Conservation (phyloP, 2,329 filamentous ascomycete genomes). For the Teratosphaeriaceae sp. region DNA sequence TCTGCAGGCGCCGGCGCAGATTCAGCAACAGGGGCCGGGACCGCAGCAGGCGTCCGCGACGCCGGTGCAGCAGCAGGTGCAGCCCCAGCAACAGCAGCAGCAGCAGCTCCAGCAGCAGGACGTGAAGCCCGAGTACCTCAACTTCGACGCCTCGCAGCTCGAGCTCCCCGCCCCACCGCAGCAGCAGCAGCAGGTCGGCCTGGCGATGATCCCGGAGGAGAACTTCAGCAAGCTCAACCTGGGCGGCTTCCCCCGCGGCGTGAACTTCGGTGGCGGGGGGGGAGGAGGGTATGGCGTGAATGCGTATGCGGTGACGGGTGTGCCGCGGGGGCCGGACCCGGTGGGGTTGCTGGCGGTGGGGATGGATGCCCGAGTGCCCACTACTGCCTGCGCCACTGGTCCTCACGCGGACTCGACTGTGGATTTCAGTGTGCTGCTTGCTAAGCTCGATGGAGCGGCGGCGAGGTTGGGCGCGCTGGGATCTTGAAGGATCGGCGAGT, state of each 20-base stretch:
- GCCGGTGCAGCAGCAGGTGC: slow-evolving; percentile 24
- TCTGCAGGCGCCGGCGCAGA: slow-evolving; percentile 22
- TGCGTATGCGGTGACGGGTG: slow-evolving; percentile 26
- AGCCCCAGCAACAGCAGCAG: slow-evolving; percentile 33
- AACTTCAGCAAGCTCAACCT: slow-evolving; percentile 68
- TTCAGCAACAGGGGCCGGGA: slow-evolving; percentile 13
- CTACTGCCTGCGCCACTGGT: slow-evolving; percentile 8
- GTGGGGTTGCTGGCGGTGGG: slow-evolving; percentile 5
- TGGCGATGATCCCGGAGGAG: slow-evolving; percentile 79
- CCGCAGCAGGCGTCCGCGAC: slow-evolving; percentile 7
- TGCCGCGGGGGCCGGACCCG: slow-evolving; percentile 20
- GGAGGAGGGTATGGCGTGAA: slow-evolving; percentile 26
- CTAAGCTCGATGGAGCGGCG: slow-evolving; percentile 25
- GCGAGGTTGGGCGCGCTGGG: too few species aligned
- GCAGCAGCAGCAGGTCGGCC: slow-evolving; percentile 51
- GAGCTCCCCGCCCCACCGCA: slow-evolving; percentile 22
- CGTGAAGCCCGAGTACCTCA: slow-evolving; percentile 28
- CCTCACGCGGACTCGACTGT: slow-evolving; percentile 11
- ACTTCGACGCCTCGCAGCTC: slow-evolving; percentile 33
- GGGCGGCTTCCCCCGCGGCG: slow-evolving; percentile 45
- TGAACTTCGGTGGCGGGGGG: slow-evolving; percentile 29
- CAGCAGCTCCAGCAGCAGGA: slow-evolving; percentile 21
- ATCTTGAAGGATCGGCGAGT: too few species aligned
- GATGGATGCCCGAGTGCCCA: slow-evolving; percentile 9
- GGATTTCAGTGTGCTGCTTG: slow-evolving; percentile 20